Base-by-base conservation (phyloP, 495 filamentous ascomycete genomes). In the Baudoinia panamericana region DNA sequence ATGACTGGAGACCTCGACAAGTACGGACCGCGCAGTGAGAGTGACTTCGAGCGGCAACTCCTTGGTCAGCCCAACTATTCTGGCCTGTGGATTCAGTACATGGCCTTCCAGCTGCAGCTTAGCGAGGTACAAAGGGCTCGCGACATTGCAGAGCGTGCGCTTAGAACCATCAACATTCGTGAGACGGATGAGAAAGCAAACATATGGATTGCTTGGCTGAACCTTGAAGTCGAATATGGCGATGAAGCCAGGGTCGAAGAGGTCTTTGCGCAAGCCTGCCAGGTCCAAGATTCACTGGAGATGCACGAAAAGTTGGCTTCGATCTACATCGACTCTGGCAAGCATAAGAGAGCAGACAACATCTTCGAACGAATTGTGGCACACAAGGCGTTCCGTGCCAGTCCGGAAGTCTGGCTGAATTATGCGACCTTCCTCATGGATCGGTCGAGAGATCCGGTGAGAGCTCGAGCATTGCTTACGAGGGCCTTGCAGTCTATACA, bases 41-140 rank as follows among this genome's bases (percentile, higher is more conserved):
- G 78, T 37, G 90, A 96, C 57, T 96, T 82, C 59, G 90, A 97
- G 64, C 82, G 90, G 37, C 76, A 94, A 35, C 72, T 96, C 28
- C 74, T 96, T 25, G 84, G 85, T 39, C 82, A 93, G 54, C 85
- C 90, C 1, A 81, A 96, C 56, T 82, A 79, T 6, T 92, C 90
- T 1, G 62, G 77, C 31, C 67, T 96, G 18, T 97, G 90, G 90
- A 79, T 93, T 36, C 71, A 80, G 46, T 97, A 95, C 63, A 93
- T 96, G 80, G 86, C 87, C 16, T 93, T 93, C 67, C 84, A 96
- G 61, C 74, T 95, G 54, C 79, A 93, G 57, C 68, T 93, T 37
- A 82, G 81, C 59, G 90, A 96, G 54, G 63, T 88, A 20, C 72
- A 75, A 27, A 86, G 81, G 58, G 85, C 90, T 6, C 74, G 90